A percentile compares a stretch with the other conserved stretches of the same genome.
Evolutionary conservation across 2,329 filamentous ascomycete genomes (phyloP).

Genomic region (Fonsecaea erecta): DNA sequence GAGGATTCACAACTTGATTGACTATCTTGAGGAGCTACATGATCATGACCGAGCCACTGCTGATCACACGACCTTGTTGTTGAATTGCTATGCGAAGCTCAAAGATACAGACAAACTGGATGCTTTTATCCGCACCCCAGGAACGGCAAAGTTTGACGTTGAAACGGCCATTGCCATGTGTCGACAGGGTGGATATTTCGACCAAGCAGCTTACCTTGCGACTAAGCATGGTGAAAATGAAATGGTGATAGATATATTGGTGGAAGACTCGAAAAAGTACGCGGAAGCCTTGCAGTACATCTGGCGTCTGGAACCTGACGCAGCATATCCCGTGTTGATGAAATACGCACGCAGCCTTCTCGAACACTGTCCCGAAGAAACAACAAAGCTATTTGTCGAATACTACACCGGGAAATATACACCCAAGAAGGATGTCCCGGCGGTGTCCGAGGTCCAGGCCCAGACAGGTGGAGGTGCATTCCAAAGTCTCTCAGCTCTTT

Average conservation of each 20-base stretch:
- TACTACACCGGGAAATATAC: conserved; percentile 89
- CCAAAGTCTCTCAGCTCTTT: conserved; percentile 80
- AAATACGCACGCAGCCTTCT: conserved; percentile 92
- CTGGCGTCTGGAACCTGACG: conserved; percentile 79
- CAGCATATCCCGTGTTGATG: conserved; percentile 86
- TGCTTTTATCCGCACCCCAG: conserved; percentile 93
- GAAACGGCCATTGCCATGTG: conserved; percentile 98
- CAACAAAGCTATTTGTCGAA: conserved; percentile 86
- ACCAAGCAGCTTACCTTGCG: conserved; percentile 94
- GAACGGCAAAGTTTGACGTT: conserved; percentile 92
- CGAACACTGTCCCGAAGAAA: conserved; percentile 79
- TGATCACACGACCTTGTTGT: conserved; percentile 89
- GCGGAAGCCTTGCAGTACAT: conserved; percentile 88
- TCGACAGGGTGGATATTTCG: conserved; percentile 92
- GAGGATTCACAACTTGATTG: conserved; percentile 94
- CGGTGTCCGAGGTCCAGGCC: conserved; percentile 52
- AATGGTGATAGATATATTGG: conserved; percentile 90
- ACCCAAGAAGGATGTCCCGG: conserved; percentile 68
- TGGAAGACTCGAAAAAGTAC: conserved; percentile 93
- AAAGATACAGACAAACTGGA: conserved; percentile 97
- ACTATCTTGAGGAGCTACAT: conserved; percentile 94
- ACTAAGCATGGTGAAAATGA: conserved; percentile 93
- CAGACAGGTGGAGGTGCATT: conserved; percentile 72
- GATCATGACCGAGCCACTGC: conserved; percentile 91
- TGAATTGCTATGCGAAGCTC: conserved; percentile 97